Evolutionary conservation across 331 rosid genomes (phyloP).

Genomic region (Ulmus americana): DNA sequence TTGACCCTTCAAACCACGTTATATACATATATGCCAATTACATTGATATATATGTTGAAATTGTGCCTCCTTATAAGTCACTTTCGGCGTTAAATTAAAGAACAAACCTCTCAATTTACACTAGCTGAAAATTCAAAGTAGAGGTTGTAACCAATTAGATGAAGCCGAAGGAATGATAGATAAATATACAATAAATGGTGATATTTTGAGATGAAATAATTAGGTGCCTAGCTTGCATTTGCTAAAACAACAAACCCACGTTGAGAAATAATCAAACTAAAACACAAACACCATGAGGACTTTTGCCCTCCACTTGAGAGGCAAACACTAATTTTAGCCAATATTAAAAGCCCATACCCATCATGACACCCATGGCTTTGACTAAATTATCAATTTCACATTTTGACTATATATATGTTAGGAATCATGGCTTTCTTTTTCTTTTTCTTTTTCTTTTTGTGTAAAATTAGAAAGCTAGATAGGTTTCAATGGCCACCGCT

Average conservation of each 20-base stretch:
- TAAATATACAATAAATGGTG: too few species aligned
- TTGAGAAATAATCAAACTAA: conserved; percentile 8
- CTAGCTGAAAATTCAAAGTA: too few species aligned
- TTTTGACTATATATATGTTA: conserved; percentile 4
- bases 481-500: conserved; percentile 1
- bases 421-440: not conserved
- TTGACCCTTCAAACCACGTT: too few species aligned
- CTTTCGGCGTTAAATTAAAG: too few species aligned
- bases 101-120: too few species aligned
- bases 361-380: conserved; percentile 14
- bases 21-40: too few species aligned
- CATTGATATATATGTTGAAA: too few species aligned
- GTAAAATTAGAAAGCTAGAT: not conserved
- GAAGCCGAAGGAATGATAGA: too few species aligned
- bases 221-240: conserved; percentile 17
- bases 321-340: conserved; percentile 17
- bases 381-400: not conserved
- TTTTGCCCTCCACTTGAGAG: conserved; percentile 27
- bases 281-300: conserved; percentile 21
- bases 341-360: conserved; percentile 6
- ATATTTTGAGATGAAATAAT: not conserved
- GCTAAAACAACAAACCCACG: conserved; percentile 6
- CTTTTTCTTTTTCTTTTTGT: not conserved
- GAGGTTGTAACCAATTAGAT: too few species aligned
- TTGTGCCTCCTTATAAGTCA: too few species aligned